Evolutionary conservation across 2,329 filamentous ascomycete species (phyloP).

Genomic region (Trichoderma cornu-damae): DNA sequence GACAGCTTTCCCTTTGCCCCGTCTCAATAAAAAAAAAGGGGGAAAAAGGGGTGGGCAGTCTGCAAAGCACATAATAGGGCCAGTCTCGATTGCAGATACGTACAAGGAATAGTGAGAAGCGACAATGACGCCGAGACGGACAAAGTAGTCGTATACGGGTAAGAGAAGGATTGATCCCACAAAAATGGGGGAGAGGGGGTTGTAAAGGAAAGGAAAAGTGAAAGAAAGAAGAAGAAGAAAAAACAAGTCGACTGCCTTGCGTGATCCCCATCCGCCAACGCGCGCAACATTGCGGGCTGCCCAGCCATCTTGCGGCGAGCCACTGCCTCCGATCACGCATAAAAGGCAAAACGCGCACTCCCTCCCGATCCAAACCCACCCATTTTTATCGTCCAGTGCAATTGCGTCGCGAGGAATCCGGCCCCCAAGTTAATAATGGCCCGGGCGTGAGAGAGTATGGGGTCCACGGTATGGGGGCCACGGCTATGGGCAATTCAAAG

Average conservation of each 20-base stretch:
- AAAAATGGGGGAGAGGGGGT: too few species aligned
- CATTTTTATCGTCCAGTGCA: not conserved
- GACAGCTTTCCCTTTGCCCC: not conserved
- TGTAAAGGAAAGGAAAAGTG: not conserved
- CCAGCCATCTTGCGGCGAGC: not conserved
- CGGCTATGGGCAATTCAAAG: not conserved
- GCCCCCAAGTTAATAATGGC: not conserved
- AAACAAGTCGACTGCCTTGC: not conserved
- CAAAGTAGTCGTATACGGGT: slow-evolving; percentile 6
- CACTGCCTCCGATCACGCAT: not conserved
- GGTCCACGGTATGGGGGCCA: not conserved
- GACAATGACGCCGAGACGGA: not conserved
- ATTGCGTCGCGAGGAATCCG: not conserved
- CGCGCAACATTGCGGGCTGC: not conserved
- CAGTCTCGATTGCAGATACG: slow-evolving; percentile 15
- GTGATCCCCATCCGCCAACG: not conserved
- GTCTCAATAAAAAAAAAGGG: not conserved
- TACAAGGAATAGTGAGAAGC: not conserved
- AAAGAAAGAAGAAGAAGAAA: not conserved
- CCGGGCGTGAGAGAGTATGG: not conserved
- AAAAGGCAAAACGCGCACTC: not conserved
- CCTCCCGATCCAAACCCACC: not conserved
- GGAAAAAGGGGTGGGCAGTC: not conserved
- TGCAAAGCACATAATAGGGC: slow-evolving; percentile 2
- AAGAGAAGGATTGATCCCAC: not conserved